Conservation (phyloP, 495 filamentous ascomycete species). For the Annulohypoxylon bovei region DNA sequence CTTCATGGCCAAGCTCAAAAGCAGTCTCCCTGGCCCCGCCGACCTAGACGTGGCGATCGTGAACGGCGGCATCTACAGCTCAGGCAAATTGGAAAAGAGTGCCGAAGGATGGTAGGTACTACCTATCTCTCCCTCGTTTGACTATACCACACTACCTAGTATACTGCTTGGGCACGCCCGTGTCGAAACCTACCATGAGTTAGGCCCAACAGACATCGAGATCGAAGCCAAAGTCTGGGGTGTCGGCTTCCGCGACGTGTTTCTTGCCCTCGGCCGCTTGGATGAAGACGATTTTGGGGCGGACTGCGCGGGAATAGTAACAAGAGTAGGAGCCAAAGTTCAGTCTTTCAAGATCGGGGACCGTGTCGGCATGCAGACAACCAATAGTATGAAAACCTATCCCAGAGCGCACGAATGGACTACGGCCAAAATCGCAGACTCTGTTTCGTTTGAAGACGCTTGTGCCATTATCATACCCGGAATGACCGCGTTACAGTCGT, state of each 20-base stretch:
- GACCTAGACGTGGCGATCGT: no score
- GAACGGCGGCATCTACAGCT: no score
- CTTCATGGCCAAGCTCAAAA: no score
- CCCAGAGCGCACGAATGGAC: slow-evolving; percentile 4
- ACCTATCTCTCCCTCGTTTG: no score
- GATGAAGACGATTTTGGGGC: slow-evolving; percentile 42
- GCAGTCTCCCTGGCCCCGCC: no score
- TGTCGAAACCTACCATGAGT: no score
- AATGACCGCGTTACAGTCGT: neutral
- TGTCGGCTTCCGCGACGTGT: slow-evolving; percentile 50
- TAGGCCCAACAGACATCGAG: slow-evolving; percentile 44
- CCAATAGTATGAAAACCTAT: slow-evolving; percentile 42
- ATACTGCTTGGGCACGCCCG: no score
- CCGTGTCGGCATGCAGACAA: slow-evolving; percentile 44
- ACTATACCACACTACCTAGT: no score
- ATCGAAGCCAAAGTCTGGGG: slow-evolving; percentile 45
- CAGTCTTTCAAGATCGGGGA: neutral
- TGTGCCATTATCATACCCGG: neutral
- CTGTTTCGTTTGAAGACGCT: neutral
- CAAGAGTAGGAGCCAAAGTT: neutral
- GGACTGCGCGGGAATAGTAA: slow-evolving; percentile 51
- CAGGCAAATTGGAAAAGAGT: no score
- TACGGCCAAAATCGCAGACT: slow-evolving; percentile 43
- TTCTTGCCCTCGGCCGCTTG: slow-evolving; percentile 54
- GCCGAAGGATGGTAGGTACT: no score